phyloP scores from a whole-genome alignment of 139 green algal genomes.

The Coelastrella sp. region DNA sequence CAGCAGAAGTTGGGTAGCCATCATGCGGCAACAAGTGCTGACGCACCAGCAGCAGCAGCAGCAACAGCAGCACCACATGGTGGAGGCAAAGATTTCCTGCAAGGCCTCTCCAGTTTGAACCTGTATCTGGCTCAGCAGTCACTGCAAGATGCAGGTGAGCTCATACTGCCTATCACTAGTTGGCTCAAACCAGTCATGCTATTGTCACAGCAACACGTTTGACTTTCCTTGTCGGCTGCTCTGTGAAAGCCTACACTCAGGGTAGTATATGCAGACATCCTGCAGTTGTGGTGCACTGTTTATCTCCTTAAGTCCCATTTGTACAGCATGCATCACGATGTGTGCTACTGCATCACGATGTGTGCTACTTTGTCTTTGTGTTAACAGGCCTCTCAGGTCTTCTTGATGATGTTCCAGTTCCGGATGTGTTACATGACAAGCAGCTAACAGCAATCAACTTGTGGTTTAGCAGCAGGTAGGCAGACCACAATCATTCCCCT shows the following conservation, averaged over 20 bases:
- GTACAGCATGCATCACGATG: neutral
- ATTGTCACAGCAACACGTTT: neutral
- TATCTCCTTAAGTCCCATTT: neutral
- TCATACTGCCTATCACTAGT: neutral
- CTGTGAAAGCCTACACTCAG: too few species aligned
- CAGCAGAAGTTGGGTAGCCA: too few species aligned
- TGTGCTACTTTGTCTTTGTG: neutral
- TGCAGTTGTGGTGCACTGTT: too few species aligned
- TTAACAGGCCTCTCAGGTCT: constrained; percentile 51
- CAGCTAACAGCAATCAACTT: constrained; percentile 60
- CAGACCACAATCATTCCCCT: too few species aligned
- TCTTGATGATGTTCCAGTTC: constrained; percentile 49
- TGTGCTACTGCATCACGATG: neutral
- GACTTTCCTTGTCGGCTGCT: neutral
- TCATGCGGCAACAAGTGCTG: neutral
- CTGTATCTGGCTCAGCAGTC: constrained; percentile 53
- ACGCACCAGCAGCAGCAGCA: constrained; percentile 5
- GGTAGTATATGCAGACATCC: too few species aligned
- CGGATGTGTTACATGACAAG: constrained; percentile 51
- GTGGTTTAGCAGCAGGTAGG: constrained; percentile 69
- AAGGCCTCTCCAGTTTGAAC: constrained; percentile 5
- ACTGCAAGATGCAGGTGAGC: constrained; percentile 18
- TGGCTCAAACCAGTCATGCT: neutral
- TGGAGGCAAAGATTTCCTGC: too few species aligned
- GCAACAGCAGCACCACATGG: constrained; percentile 20